Base-by-base conservation (phyloP, 441 rosid species). In the Raphanus hybrid region DNA sequence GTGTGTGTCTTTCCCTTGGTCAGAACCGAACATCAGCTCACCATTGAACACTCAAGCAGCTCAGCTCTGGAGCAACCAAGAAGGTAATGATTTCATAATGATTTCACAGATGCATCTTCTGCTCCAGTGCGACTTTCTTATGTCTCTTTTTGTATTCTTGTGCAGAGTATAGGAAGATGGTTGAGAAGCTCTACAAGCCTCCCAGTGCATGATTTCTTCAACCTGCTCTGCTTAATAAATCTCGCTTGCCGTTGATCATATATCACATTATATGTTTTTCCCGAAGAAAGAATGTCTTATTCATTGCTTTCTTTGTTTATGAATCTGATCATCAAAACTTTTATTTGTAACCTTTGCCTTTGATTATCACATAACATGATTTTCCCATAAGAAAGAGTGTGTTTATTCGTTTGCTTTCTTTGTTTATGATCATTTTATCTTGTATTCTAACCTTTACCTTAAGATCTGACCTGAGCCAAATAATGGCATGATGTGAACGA, bases 11-110 rank as follows among this genome's bases (percentile, higher is more conserved):
- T 50, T 77, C 62, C 27, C n/a, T 34, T 68, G 67, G 16, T 70
- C 89, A 96, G 99, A 96, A 81, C 99, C 99, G 35, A 96, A 96
- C 76, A 93, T 84, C 54, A 93, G 91, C 79, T 96, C 99, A 5
- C 98, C 99, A 63, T 79, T 96, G 64, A 96, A 93, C 88, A 84
- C 87, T 64, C 97, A 93, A 81, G 99, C 99, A 82, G 98, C 99
- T 32, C 97, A 93, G 76, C 91, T 96, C 6, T 96, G 99, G 99
- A 79, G 89, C 82, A 91, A 93, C 82, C 98, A 88, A 89, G 94
- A 87, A 88, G 99, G 99, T 93, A 43, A 23, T 2, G 23, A 20
- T 20, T 20, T 20, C 26, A 23, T 23, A 2, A 23, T 23, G 26
- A 23, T 23, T 23, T 23, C 26, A 23, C 26, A 23, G 2, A 23